Base-by-base conservation (phyloP, 1,284 basidiomycete species). In the Moesziomyces parantarcticus region DNA sequence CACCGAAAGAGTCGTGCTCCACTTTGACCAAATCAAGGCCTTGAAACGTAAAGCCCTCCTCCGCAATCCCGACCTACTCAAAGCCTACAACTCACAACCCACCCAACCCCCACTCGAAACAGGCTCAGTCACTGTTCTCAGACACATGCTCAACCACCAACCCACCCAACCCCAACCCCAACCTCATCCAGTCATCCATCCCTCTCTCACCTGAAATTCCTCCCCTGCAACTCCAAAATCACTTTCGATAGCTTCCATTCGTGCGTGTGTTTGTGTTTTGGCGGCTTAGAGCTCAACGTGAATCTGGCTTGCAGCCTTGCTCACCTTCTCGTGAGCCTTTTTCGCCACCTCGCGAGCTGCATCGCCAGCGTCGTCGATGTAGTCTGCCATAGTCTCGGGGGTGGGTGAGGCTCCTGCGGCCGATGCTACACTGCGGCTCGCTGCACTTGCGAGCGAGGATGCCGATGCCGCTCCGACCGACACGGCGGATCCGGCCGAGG, bases 381-480 rank as follows among this genome's bases (percentile, higher is more conserved):
- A 56, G 18, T 75, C 72, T 16, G 44, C 42, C 1, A 63, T 3
- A 14, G 62, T 66, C 23, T 70, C 67, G 0, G 72, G 62, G 4
- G 53, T 53, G 2, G 67, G 67, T 10, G 32, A 53, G 9, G 58
- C 63, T 1, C 70, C 70, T 0, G 49, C 52, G 0, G 52, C 64
- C 5, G 50, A 54, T 7, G 54, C 58, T 11, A n/a, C 58, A 4
- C 29, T 34, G 0, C 65, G 50, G 29, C 52, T 49, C 0, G 65
- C 65, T 26, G 61, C 51, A 34, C 50, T 53, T 2, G 42, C 58
- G 2, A 57, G 0, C 0, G 57, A 56, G 1, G 57, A 55, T 20
- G 57, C 58, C 2, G 45, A 54, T 13, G 45, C 10, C 7, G 50
- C 32, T 7, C 45, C 47, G n/a, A 20, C 40, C 14, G 39, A 42